Percentiles rank a stretch among this genome's conserved stretches.
Evolutionary conservation across 2,329 filamentous ascomycete genomes (phyloP).

Genomic region (Alternaria panax): DNA sequence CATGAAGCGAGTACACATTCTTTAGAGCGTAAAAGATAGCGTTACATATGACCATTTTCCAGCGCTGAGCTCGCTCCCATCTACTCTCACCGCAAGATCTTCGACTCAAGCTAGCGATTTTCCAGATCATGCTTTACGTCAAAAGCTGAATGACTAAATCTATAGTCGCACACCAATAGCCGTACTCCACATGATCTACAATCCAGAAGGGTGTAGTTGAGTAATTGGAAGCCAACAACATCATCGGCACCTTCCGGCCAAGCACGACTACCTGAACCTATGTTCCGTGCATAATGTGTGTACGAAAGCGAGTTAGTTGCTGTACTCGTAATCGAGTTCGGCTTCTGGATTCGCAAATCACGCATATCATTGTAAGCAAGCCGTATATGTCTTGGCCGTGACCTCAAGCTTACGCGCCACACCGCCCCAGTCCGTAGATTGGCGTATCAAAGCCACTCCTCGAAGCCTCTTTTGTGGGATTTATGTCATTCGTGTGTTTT

Average conservation of each 20-base stretch:
- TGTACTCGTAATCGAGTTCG: not conserved
- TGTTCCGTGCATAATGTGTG: not conserved
- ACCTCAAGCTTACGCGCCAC: conserved; percentile 5
- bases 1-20: not conserved
- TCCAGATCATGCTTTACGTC: not conserved
- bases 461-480: too few species aligned
- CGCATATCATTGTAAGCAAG: conserved; percentile 11
- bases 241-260: not conserved
- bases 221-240: not conserved
- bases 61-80: not conserved
- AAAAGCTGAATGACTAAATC: not conserved
- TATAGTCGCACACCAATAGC: not conserved
- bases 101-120: not conserved
- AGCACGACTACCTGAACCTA: too few species aligned
- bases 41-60: not conserved
- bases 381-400: conserved; percentile 16
- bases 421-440: not conserved
- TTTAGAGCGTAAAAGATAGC: not conserved
- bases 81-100: not conserved
- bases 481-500: not conserved
- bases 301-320: not conserved
- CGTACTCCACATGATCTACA: not conserved
- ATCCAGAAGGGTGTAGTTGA: not conserved
- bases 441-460: not conserved
- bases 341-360: not conserved